Base-by-base conservation (phyloP, 1,284 basidiomycete genomes). In the Rhodotorula sp. region DNA sequence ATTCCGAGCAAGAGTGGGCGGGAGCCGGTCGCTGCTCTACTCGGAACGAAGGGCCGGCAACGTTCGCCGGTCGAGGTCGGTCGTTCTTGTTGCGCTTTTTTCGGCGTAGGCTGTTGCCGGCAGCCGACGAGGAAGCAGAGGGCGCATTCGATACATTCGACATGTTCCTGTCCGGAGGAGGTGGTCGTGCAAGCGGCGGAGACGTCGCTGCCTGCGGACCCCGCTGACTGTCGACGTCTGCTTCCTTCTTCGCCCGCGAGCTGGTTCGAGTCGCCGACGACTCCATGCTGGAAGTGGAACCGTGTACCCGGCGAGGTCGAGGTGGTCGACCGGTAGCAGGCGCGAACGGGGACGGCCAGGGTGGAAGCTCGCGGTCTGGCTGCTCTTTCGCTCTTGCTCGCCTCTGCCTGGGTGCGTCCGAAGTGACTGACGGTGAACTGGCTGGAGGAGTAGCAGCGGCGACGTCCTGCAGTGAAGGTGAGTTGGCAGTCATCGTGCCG, bases 1-100 rank as follows among this genome's bases (percentile, higher is more conserved):
- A 29, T 51, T 51, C 48, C 14, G n/a, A 37, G 53, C 30, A n/a
- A 14, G 48, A 42, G 44, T 44, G 46, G 18, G n/a, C 18, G 20
- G 33, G 20, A 10, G 53, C 20, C 3, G 30, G 20, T 3, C 24
- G 44, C n/a, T 26, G 44, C 7, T 45, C 33, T 0, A 24, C 30
- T 14, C 29, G 15, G 17, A 53, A 45, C 8, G 63, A 22, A 24
- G 66, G 60, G 5, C 66, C 66, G 26, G 60, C 66, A 26, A 67
- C 26, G 55, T 67, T 67, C 20, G 48, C 8, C 2, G 66, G 66
- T 1, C 60, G 66, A 8, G 55, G 46, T 15, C 66, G 66, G 4
- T 51, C 12, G 14, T 58, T 42, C 48, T 51, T 67, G n/a, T 46
- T 44, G 26, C 60, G 26, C 18, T 20, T 4, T 17, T 26, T 26